phyloP scores from a whole-genome alignment of 1,139 yeast species.

The Kodamaea alishanica region DNA sequence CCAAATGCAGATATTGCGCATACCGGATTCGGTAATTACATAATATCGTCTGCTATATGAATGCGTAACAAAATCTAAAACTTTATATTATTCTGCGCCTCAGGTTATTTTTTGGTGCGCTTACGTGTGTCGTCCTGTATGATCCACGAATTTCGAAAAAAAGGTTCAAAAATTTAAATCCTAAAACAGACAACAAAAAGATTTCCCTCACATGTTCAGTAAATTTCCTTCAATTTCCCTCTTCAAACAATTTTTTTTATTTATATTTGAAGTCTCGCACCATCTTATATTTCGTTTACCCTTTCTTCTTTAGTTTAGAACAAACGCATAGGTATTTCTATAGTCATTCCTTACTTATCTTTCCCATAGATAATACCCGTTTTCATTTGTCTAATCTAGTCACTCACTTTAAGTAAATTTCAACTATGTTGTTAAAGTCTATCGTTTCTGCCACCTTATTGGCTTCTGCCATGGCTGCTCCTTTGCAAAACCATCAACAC shows the following conservation, averaged over 20 bases:
- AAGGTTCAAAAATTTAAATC: no score
- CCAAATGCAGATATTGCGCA: no score
- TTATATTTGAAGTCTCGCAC: conserved; percentile 2
- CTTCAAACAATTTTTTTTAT: conserved; percentile 3
- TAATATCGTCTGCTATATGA: no score
- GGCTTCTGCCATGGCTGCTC: conserved; percentile 26
- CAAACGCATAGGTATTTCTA: conserved; percentile 15
- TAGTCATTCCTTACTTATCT: conserved; percentile 20
- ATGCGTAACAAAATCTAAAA: no score
- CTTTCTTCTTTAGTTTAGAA: conserved; percentile 6
- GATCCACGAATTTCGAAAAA: no score
- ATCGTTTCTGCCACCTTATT: conserved; percentile 21
- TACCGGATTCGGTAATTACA: no score
- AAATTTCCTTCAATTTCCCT: no score
- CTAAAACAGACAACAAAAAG: no score
- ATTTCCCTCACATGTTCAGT: no score
- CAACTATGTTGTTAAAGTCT: conserved; percentile 24
- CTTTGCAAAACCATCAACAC: conserved; percentile 37
- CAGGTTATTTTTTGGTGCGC: no score
- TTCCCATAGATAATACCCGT: conserved; percentile 17
- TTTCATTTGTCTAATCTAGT: not conserved
- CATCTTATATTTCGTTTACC: not conserved
- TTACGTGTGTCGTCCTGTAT: no score
- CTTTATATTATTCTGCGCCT: no score
- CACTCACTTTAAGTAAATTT: not conserved